phyloP scores from a whole-genome alignment of 2,329 filamentous ascomycete species.

The Penicillium sp. region DNA sequence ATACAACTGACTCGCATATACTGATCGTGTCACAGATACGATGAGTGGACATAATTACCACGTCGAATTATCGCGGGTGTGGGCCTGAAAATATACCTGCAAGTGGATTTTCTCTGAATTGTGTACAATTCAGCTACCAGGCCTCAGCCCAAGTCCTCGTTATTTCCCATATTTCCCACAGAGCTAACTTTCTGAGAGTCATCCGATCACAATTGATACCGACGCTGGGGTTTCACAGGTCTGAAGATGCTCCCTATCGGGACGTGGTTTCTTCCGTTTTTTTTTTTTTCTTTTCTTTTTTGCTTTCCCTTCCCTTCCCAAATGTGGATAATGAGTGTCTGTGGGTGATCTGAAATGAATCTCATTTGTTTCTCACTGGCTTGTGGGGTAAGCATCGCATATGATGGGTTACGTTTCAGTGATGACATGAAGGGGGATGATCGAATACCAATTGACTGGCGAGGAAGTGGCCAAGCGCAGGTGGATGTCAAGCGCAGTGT shows the following conservation, averaged over 20 bases:
- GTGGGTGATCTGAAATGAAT: neutral
- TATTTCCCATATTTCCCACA: neutral
- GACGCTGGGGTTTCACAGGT: neutral
- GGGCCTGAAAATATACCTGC: constrained; percentile 7
- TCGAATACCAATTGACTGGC: neutral
- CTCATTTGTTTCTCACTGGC: neutral
- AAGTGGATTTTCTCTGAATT: constrained; percentile 5
- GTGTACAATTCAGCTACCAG: constrained; percentile 1
- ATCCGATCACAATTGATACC: neutral
- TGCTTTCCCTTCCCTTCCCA: constrained; percentile 8
- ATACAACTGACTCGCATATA: neutral
- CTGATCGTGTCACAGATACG: constrained; percentile 6
- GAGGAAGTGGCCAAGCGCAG: neutral
- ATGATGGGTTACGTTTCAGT: neutral
- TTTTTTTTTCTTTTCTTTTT: constrained; percentile 4
- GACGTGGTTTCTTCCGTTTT: constrained; percentile 12
- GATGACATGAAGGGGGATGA: neutral
- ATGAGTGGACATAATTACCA: constrained; percentile 8
- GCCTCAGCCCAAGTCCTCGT: neutral
- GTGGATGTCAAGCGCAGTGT: neutral
- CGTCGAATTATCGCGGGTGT: constrained; percentile 8
- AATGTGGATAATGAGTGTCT: constrained; percentile 8
- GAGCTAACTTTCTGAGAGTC: neutral
- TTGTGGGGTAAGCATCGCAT: neutral
- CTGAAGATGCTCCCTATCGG: neutral